phyloP scores from a whole-genome alignment of 208 protist genomes.

The Tritrichomonas musculus region DNA sequence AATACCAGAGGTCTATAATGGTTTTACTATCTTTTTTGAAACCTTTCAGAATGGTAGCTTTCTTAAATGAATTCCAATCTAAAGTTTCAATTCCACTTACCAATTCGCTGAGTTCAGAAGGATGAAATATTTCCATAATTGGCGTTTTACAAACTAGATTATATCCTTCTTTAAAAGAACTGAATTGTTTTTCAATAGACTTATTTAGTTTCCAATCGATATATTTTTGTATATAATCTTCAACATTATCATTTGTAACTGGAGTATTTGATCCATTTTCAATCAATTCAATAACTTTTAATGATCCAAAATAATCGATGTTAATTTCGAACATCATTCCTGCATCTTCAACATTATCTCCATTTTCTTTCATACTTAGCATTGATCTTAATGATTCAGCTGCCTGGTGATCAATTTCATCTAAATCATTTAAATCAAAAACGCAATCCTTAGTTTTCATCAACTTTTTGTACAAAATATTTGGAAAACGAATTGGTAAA shows the following conservation, averaged over 20 bases:
- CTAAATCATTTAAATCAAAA: constrained; percentile 39
- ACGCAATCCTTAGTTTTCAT: constrained; percentile 29
- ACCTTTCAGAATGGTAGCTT: constrained; percentile 42
- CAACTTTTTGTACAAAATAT: constrained; percentile 44
- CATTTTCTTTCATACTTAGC: constrained; percentile 35
- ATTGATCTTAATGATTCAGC: neutral
- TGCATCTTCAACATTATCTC: neutral
- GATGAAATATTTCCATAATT: neutral
- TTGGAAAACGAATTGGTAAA: constrained; percentile 73
- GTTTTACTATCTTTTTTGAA: constrained; percentile 39
- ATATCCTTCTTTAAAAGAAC: neutral
- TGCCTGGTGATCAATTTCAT: constrained; percentile 40
- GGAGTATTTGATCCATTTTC: constrained; percentile 39
- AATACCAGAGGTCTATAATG: constrained; percentile 55
- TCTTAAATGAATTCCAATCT: neutral
- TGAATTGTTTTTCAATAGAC: neutral
- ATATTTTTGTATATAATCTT: constrained; percentile 45
- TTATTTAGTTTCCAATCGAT: neutral
- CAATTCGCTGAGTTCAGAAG: neutral
- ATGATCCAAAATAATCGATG: constrained; percentile 19
- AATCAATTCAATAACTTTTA: constrained; percentile 37
- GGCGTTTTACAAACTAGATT: neutral
- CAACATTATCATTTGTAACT: constrained; percentile 48
- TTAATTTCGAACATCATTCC: neutral
- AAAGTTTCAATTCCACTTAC: neutral